These are phyloP conservation scores for Pseudogymnoascus sp. DNA, from an alignment of 2,329 filamentous ascomycete genomes.

Conservation along the genomic window DNA sequence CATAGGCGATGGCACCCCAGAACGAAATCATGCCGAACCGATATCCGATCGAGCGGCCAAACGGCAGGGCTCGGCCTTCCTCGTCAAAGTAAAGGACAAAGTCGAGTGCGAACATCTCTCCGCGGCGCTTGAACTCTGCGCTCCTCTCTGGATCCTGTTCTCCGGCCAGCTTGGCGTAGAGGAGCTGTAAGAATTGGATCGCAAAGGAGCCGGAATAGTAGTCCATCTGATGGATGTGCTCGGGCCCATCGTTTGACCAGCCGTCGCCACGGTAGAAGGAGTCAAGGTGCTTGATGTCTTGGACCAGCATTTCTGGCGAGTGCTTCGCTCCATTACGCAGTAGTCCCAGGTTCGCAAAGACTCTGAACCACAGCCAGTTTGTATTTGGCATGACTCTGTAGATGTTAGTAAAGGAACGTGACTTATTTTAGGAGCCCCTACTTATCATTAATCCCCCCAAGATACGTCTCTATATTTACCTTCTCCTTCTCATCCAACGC, in stretches of 20 bases:
- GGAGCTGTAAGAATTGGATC: slow-evolving; percentile 69
- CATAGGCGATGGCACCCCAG: slow-evolving; percentile 70
- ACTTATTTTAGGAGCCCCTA: slow-evolving; percentile 40
- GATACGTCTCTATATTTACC: slow-evolving; percentile 60
- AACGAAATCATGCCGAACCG: slow-evolving; percentile 82
- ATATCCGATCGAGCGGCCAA: slow-evolving; percentile 70
- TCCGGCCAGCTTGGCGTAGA: slow-evolving; percentile 65
- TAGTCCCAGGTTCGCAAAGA: slow-evolving; percentile 72
- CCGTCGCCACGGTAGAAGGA: slow-evolving; percentile 75
- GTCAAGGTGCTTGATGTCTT: slow-evolving; percentile 69
- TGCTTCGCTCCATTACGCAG: slow-evolving; percentile 66
- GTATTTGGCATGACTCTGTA: slow-evolving; percentile 58
- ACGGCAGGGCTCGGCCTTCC: slow-evolving; percentile 62
- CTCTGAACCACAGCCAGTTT: slow-evolving; percentile 72
- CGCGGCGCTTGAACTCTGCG: slow-evolving; percentile 60
- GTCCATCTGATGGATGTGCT: slow-evolving; percentile 74
- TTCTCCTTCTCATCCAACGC: slow-evolving; percentile 53
- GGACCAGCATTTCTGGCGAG: slow-evolving; percentile 60
- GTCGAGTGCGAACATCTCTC: slow-evolving; percentile 58
- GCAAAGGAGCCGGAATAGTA: slow-evolving; percentile 79
- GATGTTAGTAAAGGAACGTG: slow-evolving; percentile 31
- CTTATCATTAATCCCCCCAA: slow-evolving; percentile 69
- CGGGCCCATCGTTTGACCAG: slow-evolving; percentile 75
- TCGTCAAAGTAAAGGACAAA: slow-evolving; percentile 70
- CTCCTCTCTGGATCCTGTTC: slow-evolving; percentile 55